phyloP scores from a whole-genome alignment of 2,329 filamentous ascomycete genomes.

The Pseudogymnoascus sp. region DNA sequence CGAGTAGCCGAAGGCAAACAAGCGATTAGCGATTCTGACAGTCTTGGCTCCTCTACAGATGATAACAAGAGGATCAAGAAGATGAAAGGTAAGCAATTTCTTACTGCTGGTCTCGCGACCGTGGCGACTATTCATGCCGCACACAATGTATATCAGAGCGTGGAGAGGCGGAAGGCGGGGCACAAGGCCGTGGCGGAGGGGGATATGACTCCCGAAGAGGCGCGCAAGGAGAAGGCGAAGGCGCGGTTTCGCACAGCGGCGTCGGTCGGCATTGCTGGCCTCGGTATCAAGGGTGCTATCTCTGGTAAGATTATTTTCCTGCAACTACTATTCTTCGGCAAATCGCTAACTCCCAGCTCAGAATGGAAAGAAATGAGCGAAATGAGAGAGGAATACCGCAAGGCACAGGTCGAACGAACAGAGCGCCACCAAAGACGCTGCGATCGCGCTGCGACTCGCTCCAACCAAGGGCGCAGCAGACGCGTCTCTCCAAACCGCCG shows the following conservation, averaged over 20 bases:
- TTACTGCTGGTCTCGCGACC: conserved; percentile 57
- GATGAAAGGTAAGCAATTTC: conserved; percentile 55
- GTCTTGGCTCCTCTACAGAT: conserved; percentile 49
- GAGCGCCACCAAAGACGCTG: conserved; percentile 36
- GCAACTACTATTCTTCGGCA: neutral
- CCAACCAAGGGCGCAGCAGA: conserved; percentile 28
- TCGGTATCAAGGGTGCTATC: conserved; percentile 59
- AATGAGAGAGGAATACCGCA: conserved; percentile 46
- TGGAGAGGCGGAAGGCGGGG: conserved; percentile 55
- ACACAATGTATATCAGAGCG: conserved; percentile 53
- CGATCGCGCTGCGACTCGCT: conserved; percentile 26
- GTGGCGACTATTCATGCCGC: conserved; percentile 63
- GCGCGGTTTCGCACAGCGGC: conserved; percentile 56
- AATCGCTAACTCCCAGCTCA: conserved; percentile 21
- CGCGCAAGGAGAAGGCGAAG: conserved; percentile 53
- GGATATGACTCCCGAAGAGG: conserved; percentile 53
- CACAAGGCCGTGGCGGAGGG: conserved; percentile 52
- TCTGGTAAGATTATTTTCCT: conserved; percentile 14
- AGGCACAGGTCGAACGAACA: conserved; percentile 43
- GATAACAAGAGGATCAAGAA: conserved; percentile 56
- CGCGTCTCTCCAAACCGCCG: conserved; percentile 25
- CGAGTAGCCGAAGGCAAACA: conserved; percentile 24
- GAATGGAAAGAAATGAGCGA: conserved; percentile 63
- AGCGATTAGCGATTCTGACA: conserved; percentile 32
- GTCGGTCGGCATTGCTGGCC: conserved; percentile 57